Evolutionary conservation across 768 basidiomycete genomes (phyloP).

Genomic region (Phlebiopsis gigantea): DNA sequence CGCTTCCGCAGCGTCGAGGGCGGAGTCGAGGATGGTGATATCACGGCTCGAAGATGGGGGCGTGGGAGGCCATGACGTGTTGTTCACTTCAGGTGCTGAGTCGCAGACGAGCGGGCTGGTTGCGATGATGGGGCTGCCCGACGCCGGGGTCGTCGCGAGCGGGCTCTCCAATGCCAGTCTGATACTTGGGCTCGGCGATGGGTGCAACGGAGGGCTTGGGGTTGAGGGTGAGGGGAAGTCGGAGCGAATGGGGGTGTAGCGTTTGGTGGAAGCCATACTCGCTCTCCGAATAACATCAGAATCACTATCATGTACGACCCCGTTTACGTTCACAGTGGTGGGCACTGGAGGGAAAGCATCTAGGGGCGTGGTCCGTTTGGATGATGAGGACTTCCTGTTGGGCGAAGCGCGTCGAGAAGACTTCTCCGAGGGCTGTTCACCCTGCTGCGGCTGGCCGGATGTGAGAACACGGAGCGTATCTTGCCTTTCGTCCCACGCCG

Average conservation of each 20-base stretch:
- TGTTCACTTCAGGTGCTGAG: neutral
- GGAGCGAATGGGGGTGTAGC: neutral
- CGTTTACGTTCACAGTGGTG: conserved; percentile 7
- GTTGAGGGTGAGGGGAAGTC: neutral
- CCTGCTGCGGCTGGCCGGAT: neutral
- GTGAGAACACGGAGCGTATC: neutral
- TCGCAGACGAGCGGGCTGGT: neutral
- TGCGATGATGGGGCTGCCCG: neutral
- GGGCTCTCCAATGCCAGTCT: neutral
- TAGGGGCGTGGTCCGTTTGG: conserved; percentile 10
- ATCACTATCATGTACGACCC: conserved; percentile 1
- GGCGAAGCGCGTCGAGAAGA: neutral
- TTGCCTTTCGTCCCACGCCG: conserved; percentile 12
- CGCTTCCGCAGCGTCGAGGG: neutral
- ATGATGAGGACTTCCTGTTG: conserved; percentile 1
- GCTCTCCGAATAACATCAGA: conserved; percentile 3
- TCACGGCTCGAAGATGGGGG: neutral
- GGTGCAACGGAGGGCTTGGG: neutral
- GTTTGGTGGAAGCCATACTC: conserved; percentile 1
- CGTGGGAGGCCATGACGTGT: conserved; percentile 1
- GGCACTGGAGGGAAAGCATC: conserved; percentile 13
- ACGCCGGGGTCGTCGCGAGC: neutral
- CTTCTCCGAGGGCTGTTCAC: neutral
- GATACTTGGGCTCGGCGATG: conserved; percentile 5
- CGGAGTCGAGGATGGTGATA: neutral